Conservation (phyloP, 495 filamentous ascomycete species). For the Penicillium maclennaniae region DNA sequence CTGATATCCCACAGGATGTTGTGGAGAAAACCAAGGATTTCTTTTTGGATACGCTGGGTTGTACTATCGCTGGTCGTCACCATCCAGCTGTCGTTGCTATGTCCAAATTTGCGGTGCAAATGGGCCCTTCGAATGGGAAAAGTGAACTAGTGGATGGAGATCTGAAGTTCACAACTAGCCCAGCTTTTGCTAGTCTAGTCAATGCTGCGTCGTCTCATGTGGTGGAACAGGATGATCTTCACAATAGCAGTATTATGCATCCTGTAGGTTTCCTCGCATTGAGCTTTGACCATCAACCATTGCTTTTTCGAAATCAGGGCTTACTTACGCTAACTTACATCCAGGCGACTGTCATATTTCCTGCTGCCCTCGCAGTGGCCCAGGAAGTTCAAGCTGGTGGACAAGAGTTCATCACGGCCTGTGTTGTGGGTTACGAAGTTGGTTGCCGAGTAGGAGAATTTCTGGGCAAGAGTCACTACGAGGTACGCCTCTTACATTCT, state of each 20-base stretch:
- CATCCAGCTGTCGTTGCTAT: constrained; percentile 33
- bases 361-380: constrained; percentile 32
- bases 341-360: constrained; percentile 35
- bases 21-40: constrained; percentile 35
- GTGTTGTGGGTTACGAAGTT: constrained; percentile 36
- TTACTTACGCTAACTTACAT: neutral
- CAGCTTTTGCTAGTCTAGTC: constrained; percentile 33
- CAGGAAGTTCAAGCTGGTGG: constrained; percentile 30
- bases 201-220: constrained; percentile 37
- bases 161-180: constrained; percentile 19
- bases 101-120: constrained; percentile 21
- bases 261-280: constrained; percentile 19
- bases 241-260: constrained; percentile 38
- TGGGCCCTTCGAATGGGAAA: constrained; percentile 31
- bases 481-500: constrained; percentile 15
- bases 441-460: constrained; percentile 33
- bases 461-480: constrained; percentile 33
- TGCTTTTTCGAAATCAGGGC: neutral
- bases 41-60: constrained; percentile 32
- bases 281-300: neutral
- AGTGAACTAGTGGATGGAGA: constrained; percentile 31
- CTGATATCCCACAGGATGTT: constrained; percentile 27
- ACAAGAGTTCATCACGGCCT: constrained; percentile 33
- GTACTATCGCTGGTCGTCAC: constrained; percentile 33
- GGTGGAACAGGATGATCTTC: constrained; percentile 38